Evolutionary conservation across 1,284 basidiomycete species (phyloP).

Genomic region (Xerocomus amazonicus): DNA sequence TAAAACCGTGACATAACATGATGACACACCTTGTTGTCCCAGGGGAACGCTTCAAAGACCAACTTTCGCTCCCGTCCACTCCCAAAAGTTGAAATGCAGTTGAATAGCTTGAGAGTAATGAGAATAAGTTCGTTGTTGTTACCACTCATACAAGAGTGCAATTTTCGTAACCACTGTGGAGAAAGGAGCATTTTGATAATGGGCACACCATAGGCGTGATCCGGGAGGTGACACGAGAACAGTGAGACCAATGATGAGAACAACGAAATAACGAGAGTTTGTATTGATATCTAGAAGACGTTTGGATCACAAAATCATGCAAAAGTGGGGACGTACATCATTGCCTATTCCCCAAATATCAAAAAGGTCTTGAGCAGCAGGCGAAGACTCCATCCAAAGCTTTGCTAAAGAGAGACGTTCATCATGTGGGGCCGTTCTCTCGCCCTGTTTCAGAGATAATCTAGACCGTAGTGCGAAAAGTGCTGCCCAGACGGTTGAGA

Average conservation of each 20-base stretch:
- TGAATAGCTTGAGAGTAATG: constrained; percentile 59
- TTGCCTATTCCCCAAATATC: constrained; percentile 52
- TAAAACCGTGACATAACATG: background rate
- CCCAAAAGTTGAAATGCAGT: constrained; percentile 56
- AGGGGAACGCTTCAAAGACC: constrained; percentile 63
- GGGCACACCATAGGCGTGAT: constrained; percentile 55
- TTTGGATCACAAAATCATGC: constrained; percentile 7
- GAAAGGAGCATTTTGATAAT: constrained; percentile 59
- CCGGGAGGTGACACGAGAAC: constrained; percentile 60
- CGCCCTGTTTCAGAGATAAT: constrained; percentile 24
- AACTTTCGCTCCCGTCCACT: constrained; percentile 59
- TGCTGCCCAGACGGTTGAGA: constrained; percentile 30
- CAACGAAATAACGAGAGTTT: constrained; percentile 47
- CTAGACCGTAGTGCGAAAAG: constrained; percentile 41
- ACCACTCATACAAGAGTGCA: constrained; percentile 59
- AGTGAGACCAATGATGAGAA: constrained; percentile 56
- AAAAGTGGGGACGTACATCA: constrained; percentile 38
- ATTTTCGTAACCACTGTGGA: constrained; percentile 47
- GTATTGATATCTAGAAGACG: constrained; percentile 35
- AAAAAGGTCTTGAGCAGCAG: constrained; percentile 60
- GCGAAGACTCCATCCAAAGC: constrained; percentile 55
- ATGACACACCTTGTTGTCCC: constrained; percentile 65
- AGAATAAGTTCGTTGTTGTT: constrained; percentile 61
- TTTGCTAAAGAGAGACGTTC: constrained; percentile 54
- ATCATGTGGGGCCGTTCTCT: constrained; percentile 44